Conservation (phyloP, 192 early-diverging fungal species). For the Coemansia sp. region DNA sequence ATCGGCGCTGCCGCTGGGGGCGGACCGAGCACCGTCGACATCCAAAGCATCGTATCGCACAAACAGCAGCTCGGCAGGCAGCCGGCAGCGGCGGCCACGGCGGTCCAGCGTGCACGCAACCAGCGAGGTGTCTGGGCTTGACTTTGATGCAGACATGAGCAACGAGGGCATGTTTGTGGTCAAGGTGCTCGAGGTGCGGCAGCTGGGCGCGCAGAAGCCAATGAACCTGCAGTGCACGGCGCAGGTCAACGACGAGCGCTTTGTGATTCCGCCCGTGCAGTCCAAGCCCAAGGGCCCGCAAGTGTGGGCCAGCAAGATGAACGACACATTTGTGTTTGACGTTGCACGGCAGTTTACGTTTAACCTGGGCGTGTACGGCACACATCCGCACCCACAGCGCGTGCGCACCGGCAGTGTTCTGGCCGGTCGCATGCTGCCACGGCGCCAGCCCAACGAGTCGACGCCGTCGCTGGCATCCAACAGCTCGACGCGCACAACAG, state of each 20-base stretch:
- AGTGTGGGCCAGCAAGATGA: slow-evolving; percentile 43
- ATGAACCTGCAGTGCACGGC: slow-evolving; percentile 54
- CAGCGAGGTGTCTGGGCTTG: slow-evolving; percentile 13
- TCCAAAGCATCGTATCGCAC: slow-evolving; percentile 48
- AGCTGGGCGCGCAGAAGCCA: slow-evolving; percentile 31
- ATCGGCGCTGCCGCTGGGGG: slow-evolving; percentile 22
- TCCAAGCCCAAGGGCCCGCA: slow-evolving; percentile 35
- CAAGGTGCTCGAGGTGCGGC: slow-evolving; percentile 48
- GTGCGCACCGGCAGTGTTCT: slow-evolving; percentile 7
- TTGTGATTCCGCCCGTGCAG: slow-evolving; percentile 47
- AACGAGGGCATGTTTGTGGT: slow-evolving; percentile 51
- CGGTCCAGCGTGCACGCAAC: slow-evolving; percentile 46
- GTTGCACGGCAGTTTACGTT: slow-evolving; percentile 49
- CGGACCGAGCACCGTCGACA: slow-evolving; percentile 34
- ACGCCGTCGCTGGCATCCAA: slow-evolving; percentile 31
- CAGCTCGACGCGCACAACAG: slow-evolving; percentile 33
- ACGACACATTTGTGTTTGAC: slow-evolving; percentile 56
- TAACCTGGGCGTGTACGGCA: slow-evolving; percentile 47
- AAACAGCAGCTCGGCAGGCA: slow-evolving; percentile 51
- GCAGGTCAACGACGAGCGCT: slow-evolving; percentile 46
- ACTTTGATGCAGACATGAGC: slow-evolving; percentile 15
- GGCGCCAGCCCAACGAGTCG: slow-evolving; percentile 33
- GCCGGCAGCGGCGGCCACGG: slow-evolving; percentile 29
- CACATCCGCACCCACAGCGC: slow-evolving; percentile 23
- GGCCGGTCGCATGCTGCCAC: slow-evolving; percentile 29